Evolutionary conservation across 345 rosid species (phyloP), one percentile per base, ranked within the genome.

Genomic region (Conringia planisiliqua): DNA sequence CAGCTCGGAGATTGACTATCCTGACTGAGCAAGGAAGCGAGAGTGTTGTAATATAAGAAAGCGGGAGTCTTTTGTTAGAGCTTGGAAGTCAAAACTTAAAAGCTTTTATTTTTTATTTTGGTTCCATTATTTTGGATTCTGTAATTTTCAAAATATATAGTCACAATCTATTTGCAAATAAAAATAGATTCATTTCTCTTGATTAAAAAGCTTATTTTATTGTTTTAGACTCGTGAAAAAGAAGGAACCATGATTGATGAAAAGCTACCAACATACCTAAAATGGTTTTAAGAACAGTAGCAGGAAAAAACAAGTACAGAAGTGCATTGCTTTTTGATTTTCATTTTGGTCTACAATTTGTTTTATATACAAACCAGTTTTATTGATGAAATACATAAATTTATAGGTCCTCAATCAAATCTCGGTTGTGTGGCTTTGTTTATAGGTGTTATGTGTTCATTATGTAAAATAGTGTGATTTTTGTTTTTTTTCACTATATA

Each of bases 1-100:
- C 90, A 8, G 96, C 92, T 33, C 86, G 93, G 81, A 91, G 90
- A 83, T 78, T 91, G 77, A 91, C 87, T 4, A 87, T 90, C 75
- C 86, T 84, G n/a, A 70, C 85, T 5, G 96, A 88, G 79, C 82
- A 89, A 24, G 81, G 96, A 76, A 83, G 86, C 18, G 86, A 86
- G 79, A 85, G 81, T 44, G 29, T 83, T 76, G 91, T 80, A 73
- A 71, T 77, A 22, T 87, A 87, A 77, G 73, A 7, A 14, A 0
- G 38, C 38, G 1, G 1, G 64, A 40, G 57, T 39, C 58, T 48
- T 69, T 52, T 60, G 7, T 62, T 26, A 62, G 18, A 65, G 62
- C 66, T 65, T 58, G 44, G 42, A 76, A 62, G 40, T 62, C 44
- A 35, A 69, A 30, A 30, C 62, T 57, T 26, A 14, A 4, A 39